Conservation (phyloP, 768 basidiomycete genomes). For the Collybia mongolica region DNA sequence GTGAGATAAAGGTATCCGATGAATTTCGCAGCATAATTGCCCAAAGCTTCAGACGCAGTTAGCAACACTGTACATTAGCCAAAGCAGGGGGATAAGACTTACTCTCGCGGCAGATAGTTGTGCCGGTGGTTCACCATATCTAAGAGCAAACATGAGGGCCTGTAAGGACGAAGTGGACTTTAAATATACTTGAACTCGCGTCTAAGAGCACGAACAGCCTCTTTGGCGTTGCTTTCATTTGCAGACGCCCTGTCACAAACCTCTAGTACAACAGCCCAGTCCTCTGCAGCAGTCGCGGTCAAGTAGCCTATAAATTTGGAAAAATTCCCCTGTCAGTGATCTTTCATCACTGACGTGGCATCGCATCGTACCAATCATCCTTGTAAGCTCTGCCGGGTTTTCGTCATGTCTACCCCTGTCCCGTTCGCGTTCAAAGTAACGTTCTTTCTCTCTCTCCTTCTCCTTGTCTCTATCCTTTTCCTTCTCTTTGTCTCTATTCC, state of each 20-base stretch:
- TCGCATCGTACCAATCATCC: conserved; percentile 15
- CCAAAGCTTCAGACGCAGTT: conserved; percentile 59
- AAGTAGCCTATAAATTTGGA: conserved; percentile 52
- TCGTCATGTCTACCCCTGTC: conserved; percentile 13
- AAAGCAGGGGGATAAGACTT: conserved; percentile 22
- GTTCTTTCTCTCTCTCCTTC: conserved; percentile 2
- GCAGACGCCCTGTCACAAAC: conserved; percentile 82
- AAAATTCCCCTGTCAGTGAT: neutral
- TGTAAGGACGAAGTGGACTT: neutral
- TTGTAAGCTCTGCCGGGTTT: conserved; percentile 12
- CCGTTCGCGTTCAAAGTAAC: conserved; percentile 7
- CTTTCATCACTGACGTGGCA: conserved; percentile 4
- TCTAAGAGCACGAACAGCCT: conserved; percentile 78
- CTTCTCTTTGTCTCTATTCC: conserved; percentile 40
- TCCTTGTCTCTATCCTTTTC: conserved; percentile 14
- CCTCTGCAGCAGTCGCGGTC: conserved; percentile 77
- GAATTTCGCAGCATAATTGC: conserved; percentile 88
- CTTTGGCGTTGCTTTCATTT: conserved; percentile 73
- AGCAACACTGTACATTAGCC: neutral
- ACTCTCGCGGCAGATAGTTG: conserved; percentile 79
- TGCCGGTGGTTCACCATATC: conserved; percentile 72
- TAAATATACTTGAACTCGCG: conserved; percentile 78
- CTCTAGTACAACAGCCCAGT: conserved; percentile 79
- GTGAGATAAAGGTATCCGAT: conserved; percentile 65
- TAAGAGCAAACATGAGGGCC: conserved; percentile 20